Base-by-base conservation (phyloP, 129 eudicot species). In the Artemisia tridentata region DNA sequence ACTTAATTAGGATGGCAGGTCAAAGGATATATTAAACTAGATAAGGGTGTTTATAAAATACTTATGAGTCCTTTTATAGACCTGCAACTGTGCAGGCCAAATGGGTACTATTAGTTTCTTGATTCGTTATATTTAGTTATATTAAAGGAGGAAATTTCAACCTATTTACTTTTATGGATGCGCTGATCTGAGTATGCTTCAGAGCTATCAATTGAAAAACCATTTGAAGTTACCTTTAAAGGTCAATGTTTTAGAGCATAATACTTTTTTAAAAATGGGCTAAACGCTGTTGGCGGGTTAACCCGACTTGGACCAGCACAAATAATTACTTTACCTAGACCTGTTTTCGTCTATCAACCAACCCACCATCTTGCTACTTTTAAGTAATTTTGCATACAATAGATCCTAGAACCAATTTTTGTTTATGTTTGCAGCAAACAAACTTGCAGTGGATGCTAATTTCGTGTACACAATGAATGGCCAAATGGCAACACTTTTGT, bases 401-500 rank as follows among this genome's bases (percentile, higher is more conserved):
- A 13, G 16, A 21, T 63, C 16, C 68, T 31, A 16, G 11, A 12
- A 43, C 57, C 15, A 5, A 9, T 25, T 47, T 63, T 17, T 46
- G 11, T 20, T 7, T 78, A 18, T 66, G 9, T 18, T 88, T 21
- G 23, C 23, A 21, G 23, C 23, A 21, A 21, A 21, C 23, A 21
- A 21, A 21, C 23, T 21, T 21, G 23, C 23, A 21, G 23, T 21
- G 23, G 23, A 21, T 21, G 23, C 23, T 21, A 21, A 21, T 21
- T 21, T 88, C 67, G 97, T 82, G 62, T 91, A 79, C 92, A 87
- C 97, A 3, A 79, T 57, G 11, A 83, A 83, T 4, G 92, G 97
- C 0, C 79, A 77, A 68, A 90, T 90, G 97, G 95, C 95, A 2
- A 83, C 95, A 9, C 84, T 85, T 20, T 63, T 90, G 51, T 90